phyloP scores from a whole-genome alignment of 2,329 filamentous ascomycete genomes.

The Neonectria coccinea region DNA sequence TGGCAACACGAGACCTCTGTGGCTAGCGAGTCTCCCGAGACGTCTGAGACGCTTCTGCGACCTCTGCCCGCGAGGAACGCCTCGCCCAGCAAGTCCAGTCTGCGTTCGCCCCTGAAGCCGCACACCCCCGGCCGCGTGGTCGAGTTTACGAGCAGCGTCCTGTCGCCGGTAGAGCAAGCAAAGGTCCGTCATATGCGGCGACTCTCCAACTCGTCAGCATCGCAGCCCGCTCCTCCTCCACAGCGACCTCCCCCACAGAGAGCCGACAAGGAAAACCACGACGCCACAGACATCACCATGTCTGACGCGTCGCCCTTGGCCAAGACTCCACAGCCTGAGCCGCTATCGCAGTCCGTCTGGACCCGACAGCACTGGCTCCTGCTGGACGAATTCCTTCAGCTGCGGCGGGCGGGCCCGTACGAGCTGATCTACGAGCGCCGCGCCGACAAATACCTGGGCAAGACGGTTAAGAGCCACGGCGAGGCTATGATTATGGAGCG shows the following conservation, averaged over 20 bases:
- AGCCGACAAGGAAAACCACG: slow-evolving; percentile 51
- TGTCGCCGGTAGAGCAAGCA: slow-evolving; percentile 59
- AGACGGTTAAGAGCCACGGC: slow-evolving; percentile 60
- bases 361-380: slow-evolving; percentile 65
- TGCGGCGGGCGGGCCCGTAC: slow-evolving; percentile 58
- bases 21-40: slow-evolving; percentile 53
- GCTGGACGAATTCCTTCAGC: slow-evolving; percentile 63
- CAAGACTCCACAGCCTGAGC: slow-evolving; percentile 32
- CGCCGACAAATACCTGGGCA: slow-evolving; percentile 58
- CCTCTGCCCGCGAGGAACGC: slow-evolving; percentile 63
- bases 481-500: slow-evolving; percentile 61
- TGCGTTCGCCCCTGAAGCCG: slow-evolving; percentile 68
- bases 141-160: slow-evolving; percentile 65
- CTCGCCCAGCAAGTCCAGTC: slow-evolving; percentile 67
- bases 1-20: slow-evolving; percentile 57
- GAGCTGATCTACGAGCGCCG: slow-evolving; percentile 44
- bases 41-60: slow-evolving; percentile 57
- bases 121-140: slow-evolving; percentile 70
- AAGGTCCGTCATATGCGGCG: slow-evolving; percentile 48
- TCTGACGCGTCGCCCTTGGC: slow-evolving; percentile 44
- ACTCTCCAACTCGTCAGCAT: slow-evolving; percentile 42
- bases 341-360: slow-evolving; percentile 60
- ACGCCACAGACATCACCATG: slow-evolving; percentile 43
- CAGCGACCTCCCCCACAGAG: slow-evolving; percentile 32
- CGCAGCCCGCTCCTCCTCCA: slow-evolving; percentile 28